Percentiles rank a stretch among this genome's conserved stretches.
Conservation (phyloP, 371 early-diverging fungal genomes). For the Catenaria anguillulae region DNA sequence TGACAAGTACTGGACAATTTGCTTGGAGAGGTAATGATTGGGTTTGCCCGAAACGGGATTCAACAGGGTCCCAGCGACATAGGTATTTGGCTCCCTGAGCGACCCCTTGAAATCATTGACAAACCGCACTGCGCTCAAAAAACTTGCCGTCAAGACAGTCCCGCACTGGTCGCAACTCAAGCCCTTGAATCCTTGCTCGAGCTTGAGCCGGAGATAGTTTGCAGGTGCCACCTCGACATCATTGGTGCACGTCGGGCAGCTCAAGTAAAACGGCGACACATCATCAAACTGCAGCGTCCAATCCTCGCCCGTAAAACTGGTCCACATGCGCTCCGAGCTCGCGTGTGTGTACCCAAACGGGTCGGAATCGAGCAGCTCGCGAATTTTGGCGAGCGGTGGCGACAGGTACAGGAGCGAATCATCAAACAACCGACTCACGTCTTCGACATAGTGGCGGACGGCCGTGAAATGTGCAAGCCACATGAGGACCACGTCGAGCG, state of each 20-base stretch:
- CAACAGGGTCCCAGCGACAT: not conserved
- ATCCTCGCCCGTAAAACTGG: not conserved
- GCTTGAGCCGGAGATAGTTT: not conserved
- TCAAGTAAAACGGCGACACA: not conserved
- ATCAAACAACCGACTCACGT: slow-evolving; percentile 1
- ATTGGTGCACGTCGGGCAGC: slow-evolving; percentile 1
- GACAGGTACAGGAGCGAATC: slow-evolving; percentile 1
- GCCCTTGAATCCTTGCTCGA: not conserved
- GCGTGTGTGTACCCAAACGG: not conserved
- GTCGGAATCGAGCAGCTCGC: not conserved
- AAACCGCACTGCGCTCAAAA: not conserved
- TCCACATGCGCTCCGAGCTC: not conserved
- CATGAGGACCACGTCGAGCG: not conserved
- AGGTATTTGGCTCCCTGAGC: not conserved
- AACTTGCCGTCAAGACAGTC: not conserved
- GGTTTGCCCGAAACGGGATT: not conserved
- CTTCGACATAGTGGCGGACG: slow-evolving; percentile 1
- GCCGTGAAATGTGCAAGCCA: not conserved
- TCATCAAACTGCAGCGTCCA: not conserved
- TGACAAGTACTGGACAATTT: slow-evolving; percentile 1
- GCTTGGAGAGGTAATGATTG: slow-evolving; percentile 5
- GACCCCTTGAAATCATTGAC: slow-evolving; percentile 6
- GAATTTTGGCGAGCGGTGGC: not conserved
- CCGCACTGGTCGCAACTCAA: not conserved
- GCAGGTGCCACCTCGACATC: not conserved